Evolutionary conservation across 208 protist species (phyloP), one percentile per base, ranked within the genome.

Genomic region (Angomonas ambiguus): DNA sequence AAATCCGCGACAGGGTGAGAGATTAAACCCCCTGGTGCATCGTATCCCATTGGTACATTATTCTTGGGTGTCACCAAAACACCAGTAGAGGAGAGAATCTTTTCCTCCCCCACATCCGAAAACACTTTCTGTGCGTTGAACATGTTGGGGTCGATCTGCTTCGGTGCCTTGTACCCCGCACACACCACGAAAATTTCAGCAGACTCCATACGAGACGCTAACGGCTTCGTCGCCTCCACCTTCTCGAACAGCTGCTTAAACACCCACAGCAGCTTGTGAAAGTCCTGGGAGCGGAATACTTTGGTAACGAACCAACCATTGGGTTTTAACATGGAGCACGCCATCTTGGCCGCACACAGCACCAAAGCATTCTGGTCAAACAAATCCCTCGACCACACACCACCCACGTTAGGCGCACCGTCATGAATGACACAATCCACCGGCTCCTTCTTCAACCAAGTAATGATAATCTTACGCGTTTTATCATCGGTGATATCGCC

Each of bases 131-230:
- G 91, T 4, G 97, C 71, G 74, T 97, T 97, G 74, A 99, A 95
- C 82, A 99, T 77, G 33, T 87, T 79, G 28, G 97, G 96, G 74
- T 99, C 98, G 61, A 99, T 67, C 56, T 93, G 87, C 74, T 96
- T 94, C 38, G 98, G 98, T 16, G 96, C 95, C 55, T 95, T 88
- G 73, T 93, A 99, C n/a, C 88, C 93, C 38, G 90, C 80, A 83
- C 98, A 99, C 22, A 99, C 96, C 32, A 99, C 97, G 79, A 99
- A 99, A 66, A 99, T 99, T 74, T 99, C 98, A 10, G 98, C 97
- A 25, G 98, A 99, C 53, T 95, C 92, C 83, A 98, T 97, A 80
- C 97, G 91, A 20, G 98, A 99, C 5, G 98, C 90, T 45, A 82
- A 74, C 53, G 98, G 98, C 90, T 99, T 99, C 22, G 98, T 99